These are phyloP conservation scores for Claviceps citrina DNA, from an alignment of 2,329 filamentous ascomycete genomes.

Conservation along the genomic window DNA sequence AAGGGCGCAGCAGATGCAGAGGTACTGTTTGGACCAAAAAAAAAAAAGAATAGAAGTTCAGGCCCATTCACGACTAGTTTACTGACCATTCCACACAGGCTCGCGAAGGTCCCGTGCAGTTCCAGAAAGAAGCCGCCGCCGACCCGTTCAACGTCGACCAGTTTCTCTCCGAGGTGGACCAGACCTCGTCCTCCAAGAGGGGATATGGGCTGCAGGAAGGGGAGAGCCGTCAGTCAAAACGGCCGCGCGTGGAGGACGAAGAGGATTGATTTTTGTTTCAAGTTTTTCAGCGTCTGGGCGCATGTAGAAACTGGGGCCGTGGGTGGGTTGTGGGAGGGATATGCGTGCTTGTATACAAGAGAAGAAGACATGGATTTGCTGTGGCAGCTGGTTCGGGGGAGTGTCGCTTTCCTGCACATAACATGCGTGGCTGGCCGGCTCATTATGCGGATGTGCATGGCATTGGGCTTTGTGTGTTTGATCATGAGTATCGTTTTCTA, in stretches of 20 bases:
- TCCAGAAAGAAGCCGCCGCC: constrained; percentile 68
- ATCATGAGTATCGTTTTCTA: no score
- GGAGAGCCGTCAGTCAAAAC: constrained; percentile 48
- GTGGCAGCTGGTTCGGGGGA: no score
- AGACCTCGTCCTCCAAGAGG: constrained; percentile 49
- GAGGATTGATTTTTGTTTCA: constrained; percentile 23
- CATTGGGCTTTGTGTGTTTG: no score
- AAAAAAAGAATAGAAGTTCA: no score
- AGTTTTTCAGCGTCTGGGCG: background rate
- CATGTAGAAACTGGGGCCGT: background rate
- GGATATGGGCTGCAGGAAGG: constrained; percentile 61
- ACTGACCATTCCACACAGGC: constrained; percentile 32
- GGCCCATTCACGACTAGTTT: constrained; percentile 1
- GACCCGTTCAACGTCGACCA: constrained; percentile 93
- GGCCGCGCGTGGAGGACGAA: constrained; percentile 64
- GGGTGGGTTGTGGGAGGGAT: no score
- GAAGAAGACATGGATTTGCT: no score
- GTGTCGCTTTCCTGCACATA: no score
- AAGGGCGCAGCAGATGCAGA: constrained; percentile 74
- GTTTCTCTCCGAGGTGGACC: constrained; percentile 70
- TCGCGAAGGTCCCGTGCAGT: constrained; percentile 84
- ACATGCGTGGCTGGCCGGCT: no score
- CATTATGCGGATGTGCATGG: no score
- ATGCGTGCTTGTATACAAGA: no score
- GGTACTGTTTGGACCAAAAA: no score